Conservation (phyloP, 208 protist genomes). For the Trypanosoma avium region DNA sequence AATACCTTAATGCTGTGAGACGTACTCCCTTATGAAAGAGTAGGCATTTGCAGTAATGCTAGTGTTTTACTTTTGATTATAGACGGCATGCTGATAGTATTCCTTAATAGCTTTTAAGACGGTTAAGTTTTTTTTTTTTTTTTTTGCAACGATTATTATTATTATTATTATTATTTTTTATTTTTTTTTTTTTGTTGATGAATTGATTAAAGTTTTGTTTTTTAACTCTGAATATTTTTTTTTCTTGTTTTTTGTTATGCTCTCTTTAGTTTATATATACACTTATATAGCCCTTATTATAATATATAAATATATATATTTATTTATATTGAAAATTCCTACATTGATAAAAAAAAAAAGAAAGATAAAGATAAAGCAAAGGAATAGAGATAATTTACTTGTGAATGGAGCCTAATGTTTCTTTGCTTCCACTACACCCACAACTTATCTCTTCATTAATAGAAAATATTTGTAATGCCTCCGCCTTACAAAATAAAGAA, state of each 20-base stretch:
- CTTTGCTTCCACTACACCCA: neutral
- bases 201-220: neutral
- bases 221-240: neutral
- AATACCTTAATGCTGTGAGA: slow-evolving; percentile 23
- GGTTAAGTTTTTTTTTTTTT: no score
- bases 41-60: neutral
- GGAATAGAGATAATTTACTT: no score
- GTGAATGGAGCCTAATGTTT: slow-evolving; percentile 11
- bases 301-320: slow-evolving; percentile 4
- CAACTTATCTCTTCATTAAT: slow-evolving; percentile 15
- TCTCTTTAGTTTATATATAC: slow-evolving; percentile 15
- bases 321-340: no score
- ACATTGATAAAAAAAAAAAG: no score
- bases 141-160: neutral
- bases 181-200: neutral
- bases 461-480: slow-evolving; percentile 8
- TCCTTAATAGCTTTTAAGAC: no score
- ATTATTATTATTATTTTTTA: neutral
- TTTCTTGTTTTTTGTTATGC: slow-evolving; percentile 12
- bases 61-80: slow-evolving; percentile 17
- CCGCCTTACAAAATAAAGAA: neutral
- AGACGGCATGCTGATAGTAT: slow-evolving; percentile 37
- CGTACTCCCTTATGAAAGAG: slow-evolving; percentile 33
- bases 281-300: neutral
- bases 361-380: no score